These are phyloP conservation scores for Zasmidium cellare DNA, from an alignment of 2,329 filamentous ascomycete genomes.

Conservation along the genomic window DNA sequence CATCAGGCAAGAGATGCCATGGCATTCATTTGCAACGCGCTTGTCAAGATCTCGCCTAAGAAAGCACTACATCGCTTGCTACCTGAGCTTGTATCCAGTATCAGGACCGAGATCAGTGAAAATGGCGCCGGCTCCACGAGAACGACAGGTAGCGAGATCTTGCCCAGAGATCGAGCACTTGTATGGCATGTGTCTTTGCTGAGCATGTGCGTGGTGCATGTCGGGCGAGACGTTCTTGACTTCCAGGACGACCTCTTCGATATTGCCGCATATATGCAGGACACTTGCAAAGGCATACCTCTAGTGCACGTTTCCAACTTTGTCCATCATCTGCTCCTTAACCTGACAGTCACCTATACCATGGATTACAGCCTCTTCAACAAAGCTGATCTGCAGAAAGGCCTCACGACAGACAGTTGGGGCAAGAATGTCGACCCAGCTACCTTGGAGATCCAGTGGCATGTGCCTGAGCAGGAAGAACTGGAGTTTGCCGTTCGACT, in stretches of 20 bases:
- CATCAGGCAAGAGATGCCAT: constrained; percentile 96
- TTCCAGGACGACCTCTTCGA: constrained; percentile 88
- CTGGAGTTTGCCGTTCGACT: constrained; percentile 86
- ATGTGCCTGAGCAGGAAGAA: constrained; percentile 76
- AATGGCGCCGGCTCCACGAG: constrained; percentile 94
- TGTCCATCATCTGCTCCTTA: constrained; percentile 92
- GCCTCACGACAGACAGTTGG: constrained; percentile 79
- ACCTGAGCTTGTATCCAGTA: constrained; percentile 85
- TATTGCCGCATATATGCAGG: constrained; percentile 94
- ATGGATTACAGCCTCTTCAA: constrained; percentile 88
- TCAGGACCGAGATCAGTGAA: constrained; percentile 94
- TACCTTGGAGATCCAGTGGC: constrained; percentile 85
- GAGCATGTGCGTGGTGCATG: constrained; percentile 97
- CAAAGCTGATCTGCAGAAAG: constrained; percentile 67
- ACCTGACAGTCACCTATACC: constrained; percentile 91
- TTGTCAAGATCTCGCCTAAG: constrained; percentile 93
- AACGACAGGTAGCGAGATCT: constrained; percentile 88
- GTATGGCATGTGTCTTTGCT: constrained; percentile 98
- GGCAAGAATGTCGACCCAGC: constrained; percentile 72
- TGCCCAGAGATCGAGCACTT: constrained; percentile 86
- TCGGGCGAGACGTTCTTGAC: constrained; percentile 83
- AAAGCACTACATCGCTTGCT: constrained; percentile 90
- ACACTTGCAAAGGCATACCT: constrained; percentile 88
- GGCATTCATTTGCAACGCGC: constrained; percentile 95
- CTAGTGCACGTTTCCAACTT: constrained; percentile 97